Evolutionary conservation across 441 rosid species (phyloP), one percentile per base, ranked within the genome.

Genomic region (Adansonia madagascariensis): DNA sequence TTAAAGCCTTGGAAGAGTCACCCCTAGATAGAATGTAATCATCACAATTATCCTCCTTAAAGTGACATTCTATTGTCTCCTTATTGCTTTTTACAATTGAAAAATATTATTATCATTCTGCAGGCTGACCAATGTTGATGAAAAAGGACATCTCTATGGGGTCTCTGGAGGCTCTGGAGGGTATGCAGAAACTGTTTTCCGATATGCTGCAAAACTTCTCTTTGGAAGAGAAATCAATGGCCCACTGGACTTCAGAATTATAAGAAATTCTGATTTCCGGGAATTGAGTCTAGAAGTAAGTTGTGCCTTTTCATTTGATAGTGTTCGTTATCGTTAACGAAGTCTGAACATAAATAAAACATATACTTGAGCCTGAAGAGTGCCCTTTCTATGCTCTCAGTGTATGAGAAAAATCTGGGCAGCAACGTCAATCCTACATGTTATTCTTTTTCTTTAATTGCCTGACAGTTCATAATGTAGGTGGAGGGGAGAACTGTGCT

Each of bases 211-310:
- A 22, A 90, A 85, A 84, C 75, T 64, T 5, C 81, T 96, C 4
- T 92, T 89, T 85, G 92, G 94, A 80, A 87, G 86, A 75, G 94
- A 88, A 46, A 79, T 91, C n/a, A 79, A 81, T 63, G 91, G 96
- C 46, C 92, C 95, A 75, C 74, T 91, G 69, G 82, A 89, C 79
- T 90, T 92, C 79, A 91, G 83, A 85, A 89, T 86, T 53, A 82
- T 94, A 65, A 89, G 98, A 80, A 94, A 92, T 81, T 81, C 92
- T 35, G 97, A 96, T 88, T 89, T 91, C 73, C 92, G 90, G 75
- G 99, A 96, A 89, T 78, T 91, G 64, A 82, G 87, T 75, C 87
- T 96, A 64, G 88, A 91, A 80, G 98, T 94, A 87, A 90, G 94
- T 85, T 78, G 15, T 49, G 31, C 49, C 46, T 76, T 63, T 41